Base-by-base conservation (phyloP, 768 basidiomycete genomes). In the Tylopilus sp. region DNA sequence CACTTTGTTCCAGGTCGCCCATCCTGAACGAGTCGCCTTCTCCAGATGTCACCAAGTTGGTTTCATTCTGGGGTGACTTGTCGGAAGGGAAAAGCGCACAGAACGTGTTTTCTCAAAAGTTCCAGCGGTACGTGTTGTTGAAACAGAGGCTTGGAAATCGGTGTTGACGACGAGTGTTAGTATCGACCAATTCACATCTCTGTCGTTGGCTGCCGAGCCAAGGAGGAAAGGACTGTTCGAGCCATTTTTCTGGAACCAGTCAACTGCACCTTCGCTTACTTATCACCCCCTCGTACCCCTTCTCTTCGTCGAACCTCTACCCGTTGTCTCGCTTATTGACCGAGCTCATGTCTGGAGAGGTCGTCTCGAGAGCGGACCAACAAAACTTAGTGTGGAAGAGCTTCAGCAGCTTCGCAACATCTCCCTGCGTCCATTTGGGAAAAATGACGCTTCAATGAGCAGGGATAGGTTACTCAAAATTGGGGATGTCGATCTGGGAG, bases 161-260 rank as follows among this genome's bases (percentile, higher is more conserved):
- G 21, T 0, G 18, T 30, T 61, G 38, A 55, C 55, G 43, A 13
- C 20, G n/a, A 3, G 47, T 46, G 11, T 43, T 56, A 89, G 86
- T 8, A 71, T 86, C 53, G 88, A 88, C 22, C 86, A 88, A 53
- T 91, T 89, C 59, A 86, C 85, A 79, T 81, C 85, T 0, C 73
- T 89, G 18, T 91, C 90, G 2, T 66, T 89, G 30, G 81, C 86
- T 35, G 81, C 85, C 15, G 90, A 92, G 59, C 82, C 88, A 7
- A 78, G 83, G 20, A 75, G 83, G n/a, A 83, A 78, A 63, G 86
- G 86, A 8, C 68, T 85, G 2, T 91, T 88, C 50, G 87, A 89
- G 56, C 86, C 88, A 0, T 80, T 84, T 57, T 89, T 85, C 68
- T 91, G 88, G 88, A 71, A 75, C 5, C 76, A 78, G 40, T 54